A percentile compares a stretch with the other conserved stretches of the same genome.
These are phyloP conservation scores for Globisporangium uncinulatum DNA, from an alignment of 352 stramenopile species.

Conservation along the genomic window DNA sequence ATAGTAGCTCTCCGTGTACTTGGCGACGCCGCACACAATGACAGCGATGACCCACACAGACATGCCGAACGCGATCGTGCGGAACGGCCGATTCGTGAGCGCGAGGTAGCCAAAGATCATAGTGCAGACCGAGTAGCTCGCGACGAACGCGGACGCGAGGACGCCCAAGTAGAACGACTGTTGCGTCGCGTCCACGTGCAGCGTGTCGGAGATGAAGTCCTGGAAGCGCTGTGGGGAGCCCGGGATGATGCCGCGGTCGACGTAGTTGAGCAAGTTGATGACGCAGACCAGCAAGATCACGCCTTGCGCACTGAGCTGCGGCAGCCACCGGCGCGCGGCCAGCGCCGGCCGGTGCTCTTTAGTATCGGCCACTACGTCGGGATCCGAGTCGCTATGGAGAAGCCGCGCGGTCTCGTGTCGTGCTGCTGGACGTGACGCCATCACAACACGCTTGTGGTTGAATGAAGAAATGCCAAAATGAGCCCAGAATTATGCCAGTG, in stretches of 20 bases:
- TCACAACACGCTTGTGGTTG: too few species aligned
- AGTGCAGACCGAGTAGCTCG: slow-evolving; percentile 89
- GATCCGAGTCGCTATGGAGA: too few species aligned
- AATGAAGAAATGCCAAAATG: too few species aligned
- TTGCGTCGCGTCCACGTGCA: slow-evolving; percentile 40
- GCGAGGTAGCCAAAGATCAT: slow-evolving; percentile 90
- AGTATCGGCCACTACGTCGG: too few species aligned
- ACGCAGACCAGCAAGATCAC: slow-evolving; percentile 82
- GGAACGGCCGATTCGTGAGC: slow-evolving; percentile 86
- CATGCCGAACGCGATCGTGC: slow-evolving; percentile 87
- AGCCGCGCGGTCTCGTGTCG: too few species aligned
- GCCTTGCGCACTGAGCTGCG: slow-evolving; percentile 38
- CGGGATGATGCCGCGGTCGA: slow-evolving; percentile 94
- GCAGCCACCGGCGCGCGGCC: neutral
- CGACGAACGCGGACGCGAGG: slow-evolving; percentile 92
- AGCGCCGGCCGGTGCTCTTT: too few species aligned
- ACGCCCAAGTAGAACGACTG: slow-evolving; percentile 84
- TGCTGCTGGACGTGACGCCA: too few species aligned
- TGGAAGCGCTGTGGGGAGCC: slow-evolving; percentile 90
- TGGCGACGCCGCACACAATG: slow-evolving; percentile 79
- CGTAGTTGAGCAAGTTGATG: slow-evolving; percentile 93
- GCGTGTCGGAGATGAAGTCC: slow-evolving; percentile 85
- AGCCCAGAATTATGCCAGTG: too few species aligned
- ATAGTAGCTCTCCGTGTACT: slow-evolving; percentile 78
- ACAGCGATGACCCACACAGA: slow-evolving; percentile 88